A percentile compares a stretch with the other conserved stretches of the same genome.
Evolutionary conservation across 768 basidiomycete species (phyloP).

Genomic region (Rhodosporidiobolus sp.): DNA sequence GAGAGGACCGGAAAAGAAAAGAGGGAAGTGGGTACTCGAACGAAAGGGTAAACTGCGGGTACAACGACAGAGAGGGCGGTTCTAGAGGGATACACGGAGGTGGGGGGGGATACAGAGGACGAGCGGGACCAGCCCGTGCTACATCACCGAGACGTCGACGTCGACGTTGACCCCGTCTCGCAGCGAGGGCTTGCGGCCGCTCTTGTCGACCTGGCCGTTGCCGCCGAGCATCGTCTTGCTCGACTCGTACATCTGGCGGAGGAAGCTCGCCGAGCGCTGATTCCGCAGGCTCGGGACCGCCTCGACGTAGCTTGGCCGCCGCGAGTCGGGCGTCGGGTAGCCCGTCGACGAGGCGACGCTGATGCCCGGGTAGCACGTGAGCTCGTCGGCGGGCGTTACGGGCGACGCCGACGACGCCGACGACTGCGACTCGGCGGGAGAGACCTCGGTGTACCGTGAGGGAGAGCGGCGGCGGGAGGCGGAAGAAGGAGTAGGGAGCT

Average conservation of each 20-base stretch:
- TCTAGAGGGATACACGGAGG: too few relatives aligned
- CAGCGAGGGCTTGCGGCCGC: not conserved
- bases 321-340: constrained; percentile 6
- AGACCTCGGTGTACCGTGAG: constrained; percentile 2
- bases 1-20: not conserved
- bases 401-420: constrained; percentile 22
- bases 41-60: not conserved
- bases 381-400: constrained; percentile 26
- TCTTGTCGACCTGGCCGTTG: constrained; percentile 1
- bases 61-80: not conserved
- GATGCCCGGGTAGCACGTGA: constrained; percentile 19
- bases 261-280: constrained; percentile 25
- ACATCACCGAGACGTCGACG: not conserved
- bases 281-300: not conserved
- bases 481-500: constrained; percentile 1
- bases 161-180: not conserved
- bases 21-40: not conserved
- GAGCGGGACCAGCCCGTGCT: not conserved
- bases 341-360: not conserved
- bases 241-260: constrained; percentile 20
- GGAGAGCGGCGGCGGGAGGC: not conserved
- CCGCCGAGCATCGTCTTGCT: constrained; percentile 12
- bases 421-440: constrained; percentile 24
- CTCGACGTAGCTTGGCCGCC: constrained; percentile 10
- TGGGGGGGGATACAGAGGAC: too few relatives aligned